phyloP scores from a whole-genome alignment of 2,329 filamentous ascomycete species.

The Keithomyces neogunnii region DNA sequence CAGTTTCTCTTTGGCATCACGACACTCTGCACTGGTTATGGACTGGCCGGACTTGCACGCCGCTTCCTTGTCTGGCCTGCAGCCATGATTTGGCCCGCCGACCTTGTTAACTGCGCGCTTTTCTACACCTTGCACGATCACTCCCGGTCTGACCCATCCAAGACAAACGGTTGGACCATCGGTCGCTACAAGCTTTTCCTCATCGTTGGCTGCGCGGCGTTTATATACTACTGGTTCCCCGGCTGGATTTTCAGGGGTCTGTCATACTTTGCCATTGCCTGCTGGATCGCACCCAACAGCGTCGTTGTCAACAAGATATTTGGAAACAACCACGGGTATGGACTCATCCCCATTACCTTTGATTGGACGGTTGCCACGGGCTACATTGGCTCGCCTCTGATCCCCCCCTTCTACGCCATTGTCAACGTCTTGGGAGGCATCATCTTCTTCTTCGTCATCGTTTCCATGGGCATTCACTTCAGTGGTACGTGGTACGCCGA shows the following conservation, averaged over 20 bases:
- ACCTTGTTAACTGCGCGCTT: constrained; percentile 44
- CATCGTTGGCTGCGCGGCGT: constrained; percentile 42
- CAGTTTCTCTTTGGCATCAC: constrained; percentile 46
- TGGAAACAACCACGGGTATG: constrained; percentile 48
- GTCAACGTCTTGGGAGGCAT: constrained; percentile 46
- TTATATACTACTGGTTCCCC: constrained; percentile 53
- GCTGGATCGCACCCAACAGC: constrained; percentile 53
- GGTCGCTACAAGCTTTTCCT: constrained; percentile 57
- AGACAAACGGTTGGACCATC: constrained; percentile 52
- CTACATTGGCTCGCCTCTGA: constrained; percentile 40
- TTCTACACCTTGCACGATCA: constrained; percentile 41
- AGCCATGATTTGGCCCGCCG: constrained; percentile 50
- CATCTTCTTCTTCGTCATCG: constrained; percentile 43
- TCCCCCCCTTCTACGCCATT: constrained; percentile 46
- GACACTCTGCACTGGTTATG: constrained; percentile 49
- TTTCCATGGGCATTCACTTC: constrained; percentile 53
- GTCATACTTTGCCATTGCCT: constrained; percentile 53
- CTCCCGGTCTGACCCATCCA: constrained; percentile 36
- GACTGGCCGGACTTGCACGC: constrained; percentile 44
- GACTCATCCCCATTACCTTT: constrained; percentile 53
- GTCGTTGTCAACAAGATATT: constrained; percentile 56
- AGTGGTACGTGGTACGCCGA: constrained; percentile 47
- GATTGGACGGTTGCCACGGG: constrained; percentile 41
- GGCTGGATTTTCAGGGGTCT: constrained; percentile 55
- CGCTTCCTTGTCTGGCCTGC: constrained; percentile 46